Evolutionary conservation across 2,329 filamentous ascomycete genomes (phyloP).

Genomic region (Trichoderma lentiforme): DNA sequence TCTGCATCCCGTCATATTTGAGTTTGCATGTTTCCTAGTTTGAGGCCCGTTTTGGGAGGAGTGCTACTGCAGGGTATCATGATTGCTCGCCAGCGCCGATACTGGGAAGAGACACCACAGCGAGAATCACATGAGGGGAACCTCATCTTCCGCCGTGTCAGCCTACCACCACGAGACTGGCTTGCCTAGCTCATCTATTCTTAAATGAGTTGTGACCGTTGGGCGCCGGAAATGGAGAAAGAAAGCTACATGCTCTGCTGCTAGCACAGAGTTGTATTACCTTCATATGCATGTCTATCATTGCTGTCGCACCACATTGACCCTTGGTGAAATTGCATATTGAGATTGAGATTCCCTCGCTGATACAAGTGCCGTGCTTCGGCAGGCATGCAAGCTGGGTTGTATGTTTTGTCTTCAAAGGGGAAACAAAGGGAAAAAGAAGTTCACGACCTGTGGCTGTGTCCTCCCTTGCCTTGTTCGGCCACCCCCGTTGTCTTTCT

Average conservation of each 20-base stretch:
- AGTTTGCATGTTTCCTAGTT: neutral
- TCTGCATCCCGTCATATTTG: constrained; percentile 2
- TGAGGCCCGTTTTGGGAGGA: neutral
- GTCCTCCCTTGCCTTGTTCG: neutral
- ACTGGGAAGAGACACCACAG: neutral
- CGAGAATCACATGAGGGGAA: constrained; percentile 8
- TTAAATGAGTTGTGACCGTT: neutral
- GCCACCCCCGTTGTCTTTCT: neutral
- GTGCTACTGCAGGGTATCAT: neutral
- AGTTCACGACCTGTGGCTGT: constrained; percentile 7
- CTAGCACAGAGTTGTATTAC: neutral
- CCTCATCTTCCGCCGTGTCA: neutral
- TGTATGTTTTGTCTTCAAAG: neutral
- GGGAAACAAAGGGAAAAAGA: constrained; percentile 1
- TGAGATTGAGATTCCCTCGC: neutral
- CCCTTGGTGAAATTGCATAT: constrained; percentile 2
- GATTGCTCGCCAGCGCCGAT: neutral
- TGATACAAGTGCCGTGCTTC: neutral
- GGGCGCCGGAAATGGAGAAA: neutral
- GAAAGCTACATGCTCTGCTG: neutral
- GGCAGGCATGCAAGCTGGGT: neutral
- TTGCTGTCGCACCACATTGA: constrained; percentile 9
- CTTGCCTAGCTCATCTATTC: neutral
- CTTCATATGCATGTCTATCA: neutral
- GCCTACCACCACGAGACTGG: neutral